Evolutionary conservation across 2,329 filamentous ascomycete genomes (phyloP).

Genomic region (Arachnomyces sp.): DNA sequence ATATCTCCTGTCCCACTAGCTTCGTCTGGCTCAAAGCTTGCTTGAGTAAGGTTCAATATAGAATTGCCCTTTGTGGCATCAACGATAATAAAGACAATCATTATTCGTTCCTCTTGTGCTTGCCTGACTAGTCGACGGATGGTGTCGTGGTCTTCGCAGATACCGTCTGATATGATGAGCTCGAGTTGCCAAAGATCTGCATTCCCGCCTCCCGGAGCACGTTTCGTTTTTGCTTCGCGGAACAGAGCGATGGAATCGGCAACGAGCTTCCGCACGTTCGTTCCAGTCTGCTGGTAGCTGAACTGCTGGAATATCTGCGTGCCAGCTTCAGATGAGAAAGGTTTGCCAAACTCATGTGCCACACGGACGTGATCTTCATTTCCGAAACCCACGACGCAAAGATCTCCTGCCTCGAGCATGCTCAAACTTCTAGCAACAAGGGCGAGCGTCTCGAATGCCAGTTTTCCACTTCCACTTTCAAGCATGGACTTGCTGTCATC

Average conservation of each 20-base stretch:
- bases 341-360: conserved; percentile 75
- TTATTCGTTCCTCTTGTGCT: conserved; percentile 87
- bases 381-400: conserved; percentile 88
- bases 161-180: conserved; percentile 85
- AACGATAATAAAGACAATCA: conserved; percentile 97
- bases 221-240: conserved; percentile 61
- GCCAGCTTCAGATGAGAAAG: conserved; percentile 74
- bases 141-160: conserved; percentile 80
- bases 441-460: conserved; percentile 90
- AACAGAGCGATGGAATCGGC: conserved; percentile 73
- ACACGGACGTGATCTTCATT: conserved; percentile 62
- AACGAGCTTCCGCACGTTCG: conserved; percentile 75
- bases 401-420: conserved; percentile 90
- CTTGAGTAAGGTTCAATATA: conserved; percentile 83
- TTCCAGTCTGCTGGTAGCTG: conserved; percentile 75
- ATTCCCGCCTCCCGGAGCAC: conserved; percentile 43
- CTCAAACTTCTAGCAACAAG: conserved; percentile 79
- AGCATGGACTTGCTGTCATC: conserved; percentile 95
- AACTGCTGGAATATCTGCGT: conserved; percentile 80
- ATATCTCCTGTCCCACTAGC: conserved; percentile 51
- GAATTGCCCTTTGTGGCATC: conserved; percentile 53
- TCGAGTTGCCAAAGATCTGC: conserved; percentile 89
- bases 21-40: conserved; percentile 65
- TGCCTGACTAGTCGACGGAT: conserved; percentile 77
- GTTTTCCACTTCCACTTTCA: conserved; percentile 64